Percentiles rank a stretch among this genome's conserved stretches.
Conservation (phyloP, 2,329 filamentous ascomycete species). For the Pestalotiopsis sp. region DNA sequence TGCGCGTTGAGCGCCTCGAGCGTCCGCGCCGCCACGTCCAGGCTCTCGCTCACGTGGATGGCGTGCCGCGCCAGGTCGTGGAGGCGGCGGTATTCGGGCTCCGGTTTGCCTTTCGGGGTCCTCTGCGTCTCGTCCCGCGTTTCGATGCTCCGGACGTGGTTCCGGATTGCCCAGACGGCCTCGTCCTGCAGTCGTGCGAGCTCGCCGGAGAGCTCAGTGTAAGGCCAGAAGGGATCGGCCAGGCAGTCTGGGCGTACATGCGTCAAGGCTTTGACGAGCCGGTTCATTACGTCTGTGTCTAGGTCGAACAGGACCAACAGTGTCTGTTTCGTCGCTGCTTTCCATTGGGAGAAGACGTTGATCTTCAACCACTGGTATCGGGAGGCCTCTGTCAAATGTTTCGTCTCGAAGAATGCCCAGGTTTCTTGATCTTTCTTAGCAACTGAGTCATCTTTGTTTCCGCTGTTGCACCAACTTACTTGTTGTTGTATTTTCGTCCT, state of each 20-base stretch:
- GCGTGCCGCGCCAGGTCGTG: conserved; percentile 45
- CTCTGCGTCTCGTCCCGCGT: background rate
- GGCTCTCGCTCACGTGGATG: conserved; percentile 44
- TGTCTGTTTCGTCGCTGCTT: conserved; percentile 20
- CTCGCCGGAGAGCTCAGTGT: conserved; percentile 29
- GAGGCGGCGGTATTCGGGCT: conserved; percentile 34
- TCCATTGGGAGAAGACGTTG: conserved; percentile 32
- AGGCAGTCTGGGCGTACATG: background rate
- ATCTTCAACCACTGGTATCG: conserved; percentile 36
- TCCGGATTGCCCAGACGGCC: conserved; percentile 40
- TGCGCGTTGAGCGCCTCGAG: conserved; percentile 31
- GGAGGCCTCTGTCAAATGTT: background rate
- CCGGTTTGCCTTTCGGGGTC: conserved; percentile 18
- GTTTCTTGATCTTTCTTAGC: background rate
- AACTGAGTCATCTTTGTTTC: background rate
- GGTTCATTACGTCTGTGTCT: background rate
- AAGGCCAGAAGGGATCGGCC: conserved; percentile 33
- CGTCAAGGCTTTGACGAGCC: conserved; percentile 4
- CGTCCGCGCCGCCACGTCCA: conserved; percentile 34
- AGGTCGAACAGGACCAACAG: conserved; percentile 33
- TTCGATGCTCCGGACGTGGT: conserved; percentile 34
- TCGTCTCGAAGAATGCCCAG: background rate
- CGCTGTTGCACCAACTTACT: background rate
- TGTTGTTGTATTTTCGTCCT: background rate
- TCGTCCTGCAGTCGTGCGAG: conserved; percentile 32